Evolutionary conservation across 2,329 filamentous ascomycete species (phyloP), one percentile per base, ranked within the genome.

Genomic region (Paecilomyces niveus): DNA sequence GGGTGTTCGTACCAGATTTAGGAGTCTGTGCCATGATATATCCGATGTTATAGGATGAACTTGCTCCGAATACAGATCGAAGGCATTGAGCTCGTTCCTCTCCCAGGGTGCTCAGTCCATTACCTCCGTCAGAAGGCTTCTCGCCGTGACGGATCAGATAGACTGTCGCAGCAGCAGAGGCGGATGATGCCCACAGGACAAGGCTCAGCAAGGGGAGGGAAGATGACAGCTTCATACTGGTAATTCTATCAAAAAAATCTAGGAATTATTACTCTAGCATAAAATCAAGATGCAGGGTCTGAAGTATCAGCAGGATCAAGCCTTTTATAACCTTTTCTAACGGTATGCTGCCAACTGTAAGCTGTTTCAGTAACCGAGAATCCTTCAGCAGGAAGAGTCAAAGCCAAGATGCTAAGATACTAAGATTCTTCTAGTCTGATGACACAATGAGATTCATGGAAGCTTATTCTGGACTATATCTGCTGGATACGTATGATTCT

Each of bases 101-200:
- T n/a, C 85, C 85, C 59, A 78, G 65, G 0, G 76, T 63, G 57
- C 70, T 83, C 53, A 87, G 73, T 1, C 83, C 83, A 58, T 78
- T 71, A 33, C 74, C 73, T 15, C 77, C 76, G 39, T 76, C 69
- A 1, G 65, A 58, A 2, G 84, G 84, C 70, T 87, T 87, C 69
- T 87, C 85, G 59, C 84, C 85, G 62, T 87, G 85, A 18, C 84
- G 81, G 67, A 87, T 87, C 8, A 87, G 72, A 66, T 85, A 87
- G 32, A 87, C 81, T 0, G 80, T 85, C 1, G 83, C 78, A 9
- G 62, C 59, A 13, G 68, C 67, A 3, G 60, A 39, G 3, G 57
- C 55, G 1, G 53, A 31, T 24, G 55, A 32, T 7, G 35, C 55
- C 15, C 58, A 51, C 11, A 61, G 13, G 31, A 52, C 53, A 11